Base-by-base conservation (phyloP, 2,329 filamentous ascomycete genomes). In the Neoscytalidium dimidiatum region DNA sequence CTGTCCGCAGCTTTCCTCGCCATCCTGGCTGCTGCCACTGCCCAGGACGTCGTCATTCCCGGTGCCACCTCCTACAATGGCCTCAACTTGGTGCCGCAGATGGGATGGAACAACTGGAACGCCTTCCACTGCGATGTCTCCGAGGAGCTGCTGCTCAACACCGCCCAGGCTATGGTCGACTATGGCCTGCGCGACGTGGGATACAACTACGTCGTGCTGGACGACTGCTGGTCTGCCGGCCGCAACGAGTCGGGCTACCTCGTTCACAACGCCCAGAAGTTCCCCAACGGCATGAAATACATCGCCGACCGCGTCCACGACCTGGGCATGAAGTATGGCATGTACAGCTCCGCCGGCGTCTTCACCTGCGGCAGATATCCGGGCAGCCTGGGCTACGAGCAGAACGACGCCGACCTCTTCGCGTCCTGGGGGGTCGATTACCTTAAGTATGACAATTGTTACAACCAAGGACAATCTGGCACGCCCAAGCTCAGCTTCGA, bases 381-480 rank as follows among this genome's bases (percentile, higher is more conserved):
- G 1, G 84, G 81, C 1, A 80, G 77, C 44, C 69, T 84, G 44
- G 83, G 81, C 4, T 79, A 83, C 68, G 85, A 86, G 70, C 76
- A 79, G 35, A 77, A 82, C 29, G 85, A 87, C 71, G 85, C 85
- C 0, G 72, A 81, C 17, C 78, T 80, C 0, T 86, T 81, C 70
- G 84, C 84, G 0, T 74, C 72, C 17, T 84, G 83, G 81, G 83
- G 81, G 1, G 81, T 85, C 33, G 81, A 80, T 66, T 77, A 75
- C 60, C 67, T 71, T 21, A 71, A 65, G 19, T 86, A 86, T 68
- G 84, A 86, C 72, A 86, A 86, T 70, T 86, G 84, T 74, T 85
- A 80, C 71, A 85, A 85, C 67, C 76, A 82, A 66, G 84, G 84
- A 7, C 80, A 83, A 64, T 80, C 79, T 19, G 82, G 83, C 13